Evolutionary conservation across 495 filamentous ascomycete species (phyloP).

Genomic region (Hypomontagnella submonticulosa): DNA sequence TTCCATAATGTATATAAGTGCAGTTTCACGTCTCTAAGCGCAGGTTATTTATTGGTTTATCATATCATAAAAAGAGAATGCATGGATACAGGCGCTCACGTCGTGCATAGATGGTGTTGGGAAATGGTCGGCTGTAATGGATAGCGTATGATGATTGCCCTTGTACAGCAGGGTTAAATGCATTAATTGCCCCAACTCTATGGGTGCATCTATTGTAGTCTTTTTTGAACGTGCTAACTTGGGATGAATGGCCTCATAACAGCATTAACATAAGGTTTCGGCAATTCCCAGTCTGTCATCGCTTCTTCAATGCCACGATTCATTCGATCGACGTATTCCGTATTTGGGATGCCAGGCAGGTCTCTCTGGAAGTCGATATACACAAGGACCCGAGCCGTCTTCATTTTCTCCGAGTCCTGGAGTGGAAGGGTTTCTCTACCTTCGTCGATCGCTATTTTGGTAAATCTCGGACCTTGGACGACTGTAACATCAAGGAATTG

Average conservation of each 20-base stretch:
- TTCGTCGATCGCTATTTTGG: not conserved
- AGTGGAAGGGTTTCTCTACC: not conserved
- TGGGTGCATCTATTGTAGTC: no score
- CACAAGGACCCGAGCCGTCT: conserved; percentile 45
- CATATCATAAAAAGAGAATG: not conserved
- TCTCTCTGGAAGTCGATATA: conserved; percentile 52
- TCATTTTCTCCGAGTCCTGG: not conserved
- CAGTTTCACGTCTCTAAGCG: not conserved
- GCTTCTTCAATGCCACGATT: conserved; percentile 53
- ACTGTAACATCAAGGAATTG: conserved; percentile 40
- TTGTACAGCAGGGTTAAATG: no score
- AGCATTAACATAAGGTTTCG: conserved; percentile 45
- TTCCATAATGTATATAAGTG: conserved; percentile 10
- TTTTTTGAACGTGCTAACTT: not conserved
- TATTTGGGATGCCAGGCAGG: conserved; percentile 31
- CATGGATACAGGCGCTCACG: conserved; percentile 9
- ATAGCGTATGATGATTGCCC: no score
- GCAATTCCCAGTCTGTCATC: conserved; percentile 46
- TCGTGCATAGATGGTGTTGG: conserved; percentile 6
- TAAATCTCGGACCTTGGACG: conserved; percentile 1
- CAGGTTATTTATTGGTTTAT: conserved; percentile 7
- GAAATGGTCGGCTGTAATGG: no score
- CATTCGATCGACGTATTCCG: conserved; percentile 55
- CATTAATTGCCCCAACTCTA: no score
- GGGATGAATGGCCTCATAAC: conserved; percentile 34